phyloP scores from a whole-genome alignment of 2,329 filamentous ascomycete genomes.

The Penicillium polonicum region DNA sequence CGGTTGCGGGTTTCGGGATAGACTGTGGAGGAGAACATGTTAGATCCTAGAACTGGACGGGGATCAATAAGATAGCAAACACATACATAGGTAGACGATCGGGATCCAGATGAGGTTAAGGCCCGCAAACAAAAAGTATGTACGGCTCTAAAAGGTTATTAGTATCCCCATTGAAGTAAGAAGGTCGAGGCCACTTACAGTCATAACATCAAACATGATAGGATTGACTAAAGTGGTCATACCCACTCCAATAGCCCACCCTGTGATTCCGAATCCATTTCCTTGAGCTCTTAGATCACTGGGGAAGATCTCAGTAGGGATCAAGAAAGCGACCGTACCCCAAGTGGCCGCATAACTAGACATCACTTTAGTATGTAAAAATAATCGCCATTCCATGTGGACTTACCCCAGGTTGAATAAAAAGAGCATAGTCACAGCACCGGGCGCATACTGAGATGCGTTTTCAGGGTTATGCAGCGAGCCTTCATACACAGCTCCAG shows the following conservation, averaged over 20 bases:
- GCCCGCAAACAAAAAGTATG: constrained; percentile 54
- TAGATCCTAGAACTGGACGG: not conserved
- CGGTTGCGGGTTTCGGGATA: constrained; percentile 55
- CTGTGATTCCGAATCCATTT: constrained; percentile 59
- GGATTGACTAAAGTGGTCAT: constrained; percentile 54
- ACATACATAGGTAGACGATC: constrained; percentile 47
- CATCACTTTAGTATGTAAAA: not conserved
- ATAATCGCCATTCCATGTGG: not conserved
- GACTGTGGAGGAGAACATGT: constrained; percentile 22
- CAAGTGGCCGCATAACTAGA: constrained; percentile 51
- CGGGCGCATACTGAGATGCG: constrained; percentile 44
- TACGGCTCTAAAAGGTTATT: constrained; percentile 38
- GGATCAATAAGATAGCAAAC: not conserved
- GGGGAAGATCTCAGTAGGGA: constrained; percentile 58
- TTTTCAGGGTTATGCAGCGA: constrained; percentile 37
- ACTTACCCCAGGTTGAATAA: constrained; percentile 36
- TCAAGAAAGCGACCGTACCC: constrained; percentile 52
- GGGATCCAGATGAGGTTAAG: constrained; percentile 54
- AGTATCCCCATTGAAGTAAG: not conserved
- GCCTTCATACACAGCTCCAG: constrained; percentile 47
- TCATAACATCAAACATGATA: constrained; percentile 52
- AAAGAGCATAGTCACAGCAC: constrained; percentile 51
- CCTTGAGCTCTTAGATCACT: constrained; percentile 59
- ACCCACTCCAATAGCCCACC: constrained; percentile 59
- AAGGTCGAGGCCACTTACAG: not conserved